Percentiles rank a stretch among this genome's conserved stretches.
These are phyloP conservation scores for Cercospora janseana DNA, from an alignment of 2,329 filamentous ascomycete species.

Conservation along the genomic window DNA sequence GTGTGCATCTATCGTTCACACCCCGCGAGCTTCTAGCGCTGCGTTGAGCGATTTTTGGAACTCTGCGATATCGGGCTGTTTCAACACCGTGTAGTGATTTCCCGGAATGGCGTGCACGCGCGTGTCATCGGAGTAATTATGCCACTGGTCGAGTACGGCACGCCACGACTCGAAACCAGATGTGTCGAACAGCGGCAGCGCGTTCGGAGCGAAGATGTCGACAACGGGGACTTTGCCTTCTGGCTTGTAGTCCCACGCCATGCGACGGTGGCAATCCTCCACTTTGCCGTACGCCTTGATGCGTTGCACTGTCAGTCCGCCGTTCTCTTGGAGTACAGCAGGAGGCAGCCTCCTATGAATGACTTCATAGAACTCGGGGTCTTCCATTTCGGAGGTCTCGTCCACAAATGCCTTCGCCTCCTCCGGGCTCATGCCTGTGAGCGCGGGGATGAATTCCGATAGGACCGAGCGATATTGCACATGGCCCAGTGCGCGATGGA, in stretches of 20 bases:
- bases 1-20: not conserved
- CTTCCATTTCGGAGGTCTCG: constrained; percentile 18
- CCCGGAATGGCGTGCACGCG: not conserved
- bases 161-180: not conserved
- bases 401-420: constrained; percentile 19
- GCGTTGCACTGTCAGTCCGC: not conserved
- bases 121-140: not conserved
- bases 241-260: not conserved
- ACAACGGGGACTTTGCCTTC: not conserved
- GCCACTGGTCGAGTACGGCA: not conserved
- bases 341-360: not conserved
- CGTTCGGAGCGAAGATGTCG: not conserved
- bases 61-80: not conserved
- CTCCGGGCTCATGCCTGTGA: constrained; percentile 19
- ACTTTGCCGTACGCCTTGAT: not conserved
- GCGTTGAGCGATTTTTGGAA: not conserved
- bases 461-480: constrained; percentile 21
- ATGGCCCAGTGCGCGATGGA: constrained; percentile 36
- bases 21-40: not conserved
- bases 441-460: constrained; percentile 22
- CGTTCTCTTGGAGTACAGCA: not conserved
- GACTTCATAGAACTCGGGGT: constrained; percentile 24
- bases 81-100: not conserved
- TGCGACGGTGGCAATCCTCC: not conserved
- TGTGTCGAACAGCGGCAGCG: not conserved